Base-by-base conservation (phyloP, 2,329 filamentous ascomycete species). In the Peltaster fructicola region DNA sequence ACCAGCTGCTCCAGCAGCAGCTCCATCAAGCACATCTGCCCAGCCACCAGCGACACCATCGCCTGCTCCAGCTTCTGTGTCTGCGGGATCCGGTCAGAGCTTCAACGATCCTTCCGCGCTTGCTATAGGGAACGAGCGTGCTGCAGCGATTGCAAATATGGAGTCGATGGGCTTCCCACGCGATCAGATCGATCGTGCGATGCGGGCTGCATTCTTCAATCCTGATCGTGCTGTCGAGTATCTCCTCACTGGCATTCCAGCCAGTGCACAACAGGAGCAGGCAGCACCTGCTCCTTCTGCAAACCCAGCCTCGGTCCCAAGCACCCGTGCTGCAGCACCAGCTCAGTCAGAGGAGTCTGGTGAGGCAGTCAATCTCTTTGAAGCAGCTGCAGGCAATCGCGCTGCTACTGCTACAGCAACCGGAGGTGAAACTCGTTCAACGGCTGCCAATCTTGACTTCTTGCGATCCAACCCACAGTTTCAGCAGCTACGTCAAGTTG, bases 161-260 rank as follows among this genome's bases (percentile, higher is more conserved):
- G 84, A 92, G 56, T 76, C 75, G 37, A 98, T 98, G 88, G 88
- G 88, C 6, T 98, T 98, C 40, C 70, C 79, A 44, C 68, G 84
- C 45, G 61, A 70, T 25, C 77, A 91, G 47, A 92, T 93, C 39
- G 82, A 93, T 41, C 70, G 76, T 23, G 88, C 88, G 25, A 88
- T 98, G 75, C 78, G 85, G 45, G 88, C 88, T 35, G 88, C 88
- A 8, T 98, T 80, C 54, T 90, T 77, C 64, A 98, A 98, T 57
- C 82, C 85, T 8, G 85, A 95, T 52, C 81, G 88, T 42, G 88
- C 88, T 26, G 85, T 98, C 29, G 88, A 98, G 52, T 98, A 98
- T 46, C 68, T 98, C 8, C 52, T 98, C 46, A 92, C 58, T 39
- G 88, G 88, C 25, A 95, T 98, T 33, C 88, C 88, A 24, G 84